A percentile compares a stretch with the other conserved stretches of the same genome.
Evolutionary conservation across 208 protist species (phyloP).

Genomic region (Acanthamoeba quina): DNA sequence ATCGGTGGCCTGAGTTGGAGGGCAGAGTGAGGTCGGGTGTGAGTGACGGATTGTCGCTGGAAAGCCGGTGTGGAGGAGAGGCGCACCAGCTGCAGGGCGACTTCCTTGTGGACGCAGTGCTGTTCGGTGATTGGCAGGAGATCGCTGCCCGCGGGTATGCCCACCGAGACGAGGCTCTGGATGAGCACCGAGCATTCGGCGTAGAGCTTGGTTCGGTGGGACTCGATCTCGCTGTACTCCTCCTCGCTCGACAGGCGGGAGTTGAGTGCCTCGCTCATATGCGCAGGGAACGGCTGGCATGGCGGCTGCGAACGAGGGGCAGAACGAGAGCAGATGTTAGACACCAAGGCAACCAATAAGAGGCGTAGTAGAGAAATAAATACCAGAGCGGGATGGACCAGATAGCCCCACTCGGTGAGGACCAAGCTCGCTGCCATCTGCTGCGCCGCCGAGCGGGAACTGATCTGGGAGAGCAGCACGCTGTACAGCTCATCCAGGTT

Average conservation of each 20-base stretch:
- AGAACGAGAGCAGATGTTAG: too few species aligned
- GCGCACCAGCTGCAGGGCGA: not conserved
- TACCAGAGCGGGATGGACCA: not conserved
- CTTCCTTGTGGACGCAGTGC: not conserved
- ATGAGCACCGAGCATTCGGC: not conserved
- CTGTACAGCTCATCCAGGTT: not conserved
- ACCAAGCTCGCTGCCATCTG: not conserved
- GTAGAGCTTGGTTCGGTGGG: not conserved
- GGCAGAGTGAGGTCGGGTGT: too few species aligned
- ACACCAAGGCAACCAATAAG: too few species aligned
- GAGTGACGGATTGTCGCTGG: too few species aligned
- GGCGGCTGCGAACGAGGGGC: not conserved
- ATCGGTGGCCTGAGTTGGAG: not conserved
- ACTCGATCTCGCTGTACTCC: not conserved
- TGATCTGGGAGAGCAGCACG: not conserved
- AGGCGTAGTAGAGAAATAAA: not conserved
- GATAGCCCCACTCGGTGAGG: conserved; percentile 25
- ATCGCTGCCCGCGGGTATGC: not conserved
- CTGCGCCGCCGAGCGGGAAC: not conserved
- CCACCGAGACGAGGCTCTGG: not conserved
- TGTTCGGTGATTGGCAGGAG: not conserved
- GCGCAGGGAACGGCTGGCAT: not conserved
- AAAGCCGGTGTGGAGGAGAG: not conserved
- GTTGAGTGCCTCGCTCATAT: not conserved
- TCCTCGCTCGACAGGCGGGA: not conserved